Evolutionary conservation across 305 asterid genomes (phyloP).

Genomic region (Fraxinus platypoda): DNA sequence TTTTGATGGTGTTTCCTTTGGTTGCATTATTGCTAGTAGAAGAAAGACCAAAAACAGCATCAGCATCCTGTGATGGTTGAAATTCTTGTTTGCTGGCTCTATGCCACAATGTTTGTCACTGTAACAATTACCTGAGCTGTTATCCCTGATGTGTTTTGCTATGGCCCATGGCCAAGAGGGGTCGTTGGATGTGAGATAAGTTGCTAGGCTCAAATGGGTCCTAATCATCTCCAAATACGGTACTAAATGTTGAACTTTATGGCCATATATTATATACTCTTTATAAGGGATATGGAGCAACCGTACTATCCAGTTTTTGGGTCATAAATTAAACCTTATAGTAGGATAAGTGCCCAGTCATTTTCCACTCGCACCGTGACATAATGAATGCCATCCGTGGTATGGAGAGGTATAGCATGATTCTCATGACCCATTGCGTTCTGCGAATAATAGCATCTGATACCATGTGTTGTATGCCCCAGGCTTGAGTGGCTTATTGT

Average conservation of each 20-base stretch:
- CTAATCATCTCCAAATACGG: not conserved
- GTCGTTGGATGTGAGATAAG: not conserved
- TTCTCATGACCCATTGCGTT: not conserved
- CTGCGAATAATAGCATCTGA: not conserved
- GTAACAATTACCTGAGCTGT: not conserved
- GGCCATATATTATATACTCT: not conserved
- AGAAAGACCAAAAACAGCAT: slow-evolving; percentile 2
- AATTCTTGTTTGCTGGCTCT: not conserved
- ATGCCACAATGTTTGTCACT: not conserved
- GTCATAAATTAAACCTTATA: not conserved
- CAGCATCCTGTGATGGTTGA: not conserved
- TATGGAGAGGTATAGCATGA: not conserved
- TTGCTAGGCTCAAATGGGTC: not conserved
- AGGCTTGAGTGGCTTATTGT: not conserved
- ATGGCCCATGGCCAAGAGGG: not conserved
- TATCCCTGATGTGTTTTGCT: not conserved
- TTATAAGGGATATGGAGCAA: not conserved
- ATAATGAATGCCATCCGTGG: not conserved
- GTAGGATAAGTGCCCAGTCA: not conserved
- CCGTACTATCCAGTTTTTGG: not conserved
- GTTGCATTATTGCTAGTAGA: slow-evolving; percentile 6
- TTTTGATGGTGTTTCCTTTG: not conserved
- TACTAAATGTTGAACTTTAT: not conserved
- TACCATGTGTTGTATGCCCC: not conserved
- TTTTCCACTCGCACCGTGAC: not conserved